Base-by-base conservation (phyloP, 495 filamentous ascomycete genomes). In the Glutinoglossum americanum region DNA sequence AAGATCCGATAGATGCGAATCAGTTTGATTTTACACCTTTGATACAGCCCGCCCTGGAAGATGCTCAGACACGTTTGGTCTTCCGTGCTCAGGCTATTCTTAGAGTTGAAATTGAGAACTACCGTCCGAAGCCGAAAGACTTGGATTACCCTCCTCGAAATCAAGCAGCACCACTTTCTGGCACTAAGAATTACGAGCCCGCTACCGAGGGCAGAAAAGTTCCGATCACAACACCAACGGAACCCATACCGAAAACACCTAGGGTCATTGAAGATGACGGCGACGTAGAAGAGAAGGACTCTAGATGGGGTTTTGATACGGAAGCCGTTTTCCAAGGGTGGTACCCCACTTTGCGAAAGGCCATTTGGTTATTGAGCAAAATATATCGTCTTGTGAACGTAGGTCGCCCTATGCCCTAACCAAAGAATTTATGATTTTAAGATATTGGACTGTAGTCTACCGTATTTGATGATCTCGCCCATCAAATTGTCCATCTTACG, bases 361-460 rank as follows among this genome's bases (percentile, higher is more conserved):
- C 87, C 0, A 81, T 92, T 21, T 87, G 87, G 76, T 78, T 94
- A 0, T 75, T 94, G 10, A 84, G 81, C 63, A 74, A 85, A 64
- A 90, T 92, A 62, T 89, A 94, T 66, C 83, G 86, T 64, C 73
- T 85, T 65, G 79, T 90, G 28, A 82, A 88, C 69, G 85, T 84
- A 70, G 67, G 78, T 77, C 57, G 57, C 28, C 17, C 39, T 6
- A 53, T 53, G 9, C 26, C 41, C 13, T 9, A n/a, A n/a, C 13
- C 1, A 25, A 41, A 30, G 45, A 15, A 25, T 15, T 8, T 25
- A 39, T 15, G n/a, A 25, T 23, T 13, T 15, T 58, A 26, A 30
- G 9, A 59, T 9, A 25, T 53, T 23, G 21, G n/a, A 32, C 47
- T n/a, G 30, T 60, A 75, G 78, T 82, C 80, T 57, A 79, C 78